phyloP scores from a whole-genome alignment of 192 early-diverging fungal genomes.

The Neocallimastix lanati region DNA sequence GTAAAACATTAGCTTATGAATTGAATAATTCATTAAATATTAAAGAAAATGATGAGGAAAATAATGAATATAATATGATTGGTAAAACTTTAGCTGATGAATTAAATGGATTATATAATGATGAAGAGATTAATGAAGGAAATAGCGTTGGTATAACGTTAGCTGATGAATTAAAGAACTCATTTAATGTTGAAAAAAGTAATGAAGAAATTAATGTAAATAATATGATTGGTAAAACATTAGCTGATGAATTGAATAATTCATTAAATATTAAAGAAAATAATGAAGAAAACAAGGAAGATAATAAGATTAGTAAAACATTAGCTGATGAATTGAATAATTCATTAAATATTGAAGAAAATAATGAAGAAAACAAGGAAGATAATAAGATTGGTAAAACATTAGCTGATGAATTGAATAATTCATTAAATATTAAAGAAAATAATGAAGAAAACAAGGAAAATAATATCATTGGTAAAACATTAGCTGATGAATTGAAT shows the following conservation, averaged over 20 bases:
- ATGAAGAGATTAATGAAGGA: not conserved
- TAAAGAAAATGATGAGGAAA: too few species aligned
- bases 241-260: too few species aligned
- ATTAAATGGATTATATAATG: not conserved
- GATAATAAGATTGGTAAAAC: not conserved
- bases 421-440: too few species aligned
- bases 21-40: not conserved
- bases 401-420: too few species aligned
- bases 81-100: not conserved
- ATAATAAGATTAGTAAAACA: not conserved
- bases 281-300: too few species aligned
- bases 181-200: too few species aligned
- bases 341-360: too few species aligned
- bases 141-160: not conserved
- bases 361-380: not conserved
- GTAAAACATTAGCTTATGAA: not conserved
- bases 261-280: too few species aligned
- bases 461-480: not conserved
- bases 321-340: not conserved
- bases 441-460: not conserved
- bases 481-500: too few species aligned
- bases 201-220: too few species aligned
- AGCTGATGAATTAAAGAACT: too few species aligned
- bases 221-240: too few species aligned
- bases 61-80: not conserved